Conservation (phyloP, 2,329 filamentous ascomycete species). For the Colletotrichum noveboracense region DNA sequence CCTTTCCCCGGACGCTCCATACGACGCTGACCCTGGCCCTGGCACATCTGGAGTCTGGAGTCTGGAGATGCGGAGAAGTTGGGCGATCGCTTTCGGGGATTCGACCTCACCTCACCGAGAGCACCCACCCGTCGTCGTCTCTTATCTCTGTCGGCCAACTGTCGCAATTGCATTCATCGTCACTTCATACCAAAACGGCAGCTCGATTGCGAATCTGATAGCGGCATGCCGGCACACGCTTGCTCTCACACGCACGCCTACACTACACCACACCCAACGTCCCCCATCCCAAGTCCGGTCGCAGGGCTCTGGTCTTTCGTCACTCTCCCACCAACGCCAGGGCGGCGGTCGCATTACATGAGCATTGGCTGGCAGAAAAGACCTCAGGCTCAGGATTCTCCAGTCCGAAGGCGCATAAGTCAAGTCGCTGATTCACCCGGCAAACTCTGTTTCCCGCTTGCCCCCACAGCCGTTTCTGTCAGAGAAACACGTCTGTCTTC, state of each 20-base stretch:
- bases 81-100: neutral
- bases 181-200: neutral
- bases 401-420: slow-evolving; percentile 11
- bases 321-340: neutral
- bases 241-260: neutral
- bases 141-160: neutral
- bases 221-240: neutral
- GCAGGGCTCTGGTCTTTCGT: neutral
- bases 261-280: neutral
- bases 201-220: neutral
- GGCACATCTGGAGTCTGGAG: neutral
- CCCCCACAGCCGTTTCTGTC: slow-evolving; percentile 19
- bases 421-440: slow-evolving; percentile 15
- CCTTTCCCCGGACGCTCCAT: neutral
- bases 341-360: neutral
- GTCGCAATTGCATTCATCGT: slow-evolving; percentile 3
- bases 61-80: slow-evolving; percentile 1
- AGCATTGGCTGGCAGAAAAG: neutral
- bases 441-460: slow-evolving; percentile 12
- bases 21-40: neutral
- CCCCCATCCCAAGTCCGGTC: slow-evolving; percentile 13
- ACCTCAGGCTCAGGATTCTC: neutral
- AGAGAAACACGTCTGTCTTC: slow-evolving; percentile 12
- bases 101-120: slow-evolving; percentile 2
- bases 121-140: neutral